Base-by-base conservation (phyloP, 176 grass and related monocot species). In the Oropetium thomaeum region DNA sequence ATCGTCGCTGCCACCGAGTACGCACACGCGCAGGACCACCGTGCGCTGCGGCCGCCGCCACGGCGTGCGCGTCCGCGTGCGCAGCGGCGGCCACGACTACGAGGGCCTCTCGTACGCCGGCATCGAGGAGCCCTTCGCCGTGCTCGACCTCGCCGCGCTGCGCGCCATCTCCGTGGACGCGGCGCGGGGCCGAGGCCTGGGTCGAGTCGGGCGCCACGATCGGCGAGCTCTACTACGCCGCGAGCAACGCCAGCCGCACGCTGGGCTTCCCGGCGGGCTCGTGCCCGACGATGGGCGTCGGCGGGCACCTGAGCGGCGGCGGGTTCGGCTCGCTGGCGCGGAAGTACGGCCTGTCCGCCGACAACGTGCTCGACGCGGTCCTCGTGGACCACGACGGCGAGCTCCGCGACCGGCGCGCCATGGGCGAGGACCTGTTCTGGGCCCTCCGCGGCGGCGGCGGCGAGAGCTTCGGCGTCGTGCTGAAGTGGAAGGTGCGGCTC, bases 101-200 rank as follows among this genome's bases (percentile, higher is more conserved):
- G n/a, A n/a, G 53, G 87, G 87, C 60, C 77, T 92, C 26, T 92
- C 85, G 5, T 92, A 88, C 82, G 29, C 48, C 0, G 82, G 85
- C 20, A 55, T 62, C 10, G 67, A 71, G 58, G 62, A 44, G 67
- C 54, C 32, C 12, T 88, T 92, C 67, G 68, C 75, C 22, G 58
- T 88, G 58, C 55, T 87, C 59, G 75, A 88, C 75, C 76, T 88
- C 28, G 38, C 81, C n/a, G 60, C 71, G 8, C 14, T 84, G 32
- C 62, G 74, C 12, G 53, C 33, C n/a, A 29, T 88, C 31, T 53
- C 59, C 64, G 64, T 88, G 3, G 81, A 92, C 65, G 11, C 52
- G 2, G 62, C 71, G 37, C 64, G n/a, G 66, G 43, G 63, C 40
- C 15, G 70, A 53, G 42, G 85, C 85, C 5, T 85, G 85, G 89